Percentiles rank a stretch among this genome's conserved stretches.
These are phyloP conservation scores for Diophrys sp. DNA, from an alignment of 73 alveolate genomes.

Conservation along the genomic window DNA sequence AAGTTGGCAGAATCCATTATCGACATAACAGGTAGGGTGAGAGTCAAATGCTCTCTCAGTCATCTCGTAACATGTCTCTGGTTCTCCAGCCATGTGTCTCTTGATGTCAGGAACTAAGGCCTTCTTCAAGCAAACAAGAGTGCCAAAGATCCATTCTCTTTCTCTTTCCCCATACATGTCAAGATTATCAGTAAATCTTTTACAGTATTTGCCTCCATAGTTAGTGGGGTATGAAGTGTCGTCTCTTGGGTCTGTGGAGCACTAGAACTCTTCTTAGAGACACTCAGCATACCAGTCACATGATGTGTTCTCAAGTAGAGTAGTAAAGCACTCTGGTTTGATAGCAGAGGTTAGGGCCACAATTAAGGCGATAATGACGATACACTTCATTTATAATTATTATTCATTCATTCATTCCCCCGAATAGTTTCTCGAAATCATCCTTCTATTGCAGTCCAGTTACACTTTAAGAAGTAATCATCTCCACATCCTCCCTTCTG, in stretches of 20 bases:
- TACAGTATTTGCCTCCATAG: constrained; percentile 1
- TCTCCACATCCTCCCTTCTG: too few species aligned
- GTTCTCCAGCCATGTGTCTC: background rate
- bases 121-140: background rate
- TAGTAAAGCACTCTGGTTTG: background rate
- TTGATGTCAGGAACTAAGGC: background rate
- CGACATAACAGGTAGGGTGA: background rate
- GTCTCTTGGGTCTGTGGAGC: background rate
- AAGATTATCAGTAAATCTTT: background rate
- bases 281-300: background rate
- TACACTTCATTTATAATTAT: background rate
- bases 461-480: too few species aligned
- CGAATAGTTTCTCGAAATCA: too few species aligned
- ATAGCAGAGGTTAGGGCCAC: background rate
- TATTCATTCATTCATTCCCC: too few species aligned
- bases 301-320: background rate
- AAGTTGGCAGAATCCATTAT: background rate
- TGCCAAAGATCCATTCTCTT: background rate
- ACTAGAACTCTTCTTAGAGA: background rate
- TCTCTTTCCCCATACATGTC: background rate
- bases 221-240: background rate
- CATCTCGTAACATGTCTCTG: background rate
- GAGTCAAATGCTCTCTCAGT: background rate
- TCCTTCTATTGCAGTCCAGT: too few species aligned
- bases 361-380: background rate